Conservation (phyloP, 2,329 filamentous ascomycete genomes). For the Xylaria sp. region DNA sequence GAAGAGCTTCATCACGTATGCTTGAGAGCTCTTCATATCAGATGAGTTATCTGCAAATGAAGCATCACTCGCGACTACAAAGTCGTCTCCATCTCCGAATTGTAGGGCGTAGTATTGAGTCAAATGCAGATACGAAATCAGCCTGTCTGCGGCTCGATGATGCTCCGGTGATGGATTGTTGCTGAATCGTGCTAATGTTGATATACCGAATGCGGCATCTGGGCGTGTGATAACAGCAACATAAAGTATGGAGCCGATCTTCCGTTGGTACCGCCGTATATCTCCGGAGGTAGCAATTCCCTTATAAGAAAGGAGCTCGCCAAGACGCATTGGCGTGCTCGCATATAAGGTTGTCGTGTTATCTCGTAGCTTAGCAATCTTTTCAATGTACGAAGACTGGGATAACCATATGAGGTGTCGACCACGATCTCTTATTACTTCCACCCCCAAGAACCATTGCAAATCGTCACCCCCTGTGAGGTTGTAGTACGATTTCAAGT, state of each 20-base stretch:
- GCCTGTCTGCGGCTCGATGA: too few species aligned
- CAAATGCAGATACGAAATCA: too few species aligned
- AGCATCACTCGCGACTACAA: too few species aligned
- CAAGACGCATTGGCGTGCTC: neutral
- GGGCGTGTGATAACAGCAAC: neutral
- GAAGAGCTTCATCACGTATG: too few species aligned
- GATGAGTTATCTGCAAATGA: too few species aligned
- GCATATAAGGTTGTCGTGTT: neutral
- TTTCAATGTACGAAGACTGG: constrained; percentile 2
- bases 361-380: neutral
- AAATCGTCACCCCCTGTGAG: neutral
- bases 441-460: neutral
- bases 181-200: too few species aligned
- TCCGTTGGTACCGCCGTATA: neutral
- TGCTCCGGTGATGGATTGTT: too few species aligned
- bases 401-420: neutral
- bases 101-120: too few species aligned
- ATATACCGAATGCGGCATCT: too few species aligned
- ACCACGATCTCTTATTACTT: neutral
- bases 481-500: neutral
- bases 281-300: neutral
- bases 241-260: neutral
- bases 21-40: too few species aligned
- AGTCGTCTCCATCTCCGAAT: too few species aligned
- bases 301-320: neutral